phyloP scores from a whole-genome alignment of 2,329 filamentous ascomycete genomes.

The Nemania sp. region DNA sequence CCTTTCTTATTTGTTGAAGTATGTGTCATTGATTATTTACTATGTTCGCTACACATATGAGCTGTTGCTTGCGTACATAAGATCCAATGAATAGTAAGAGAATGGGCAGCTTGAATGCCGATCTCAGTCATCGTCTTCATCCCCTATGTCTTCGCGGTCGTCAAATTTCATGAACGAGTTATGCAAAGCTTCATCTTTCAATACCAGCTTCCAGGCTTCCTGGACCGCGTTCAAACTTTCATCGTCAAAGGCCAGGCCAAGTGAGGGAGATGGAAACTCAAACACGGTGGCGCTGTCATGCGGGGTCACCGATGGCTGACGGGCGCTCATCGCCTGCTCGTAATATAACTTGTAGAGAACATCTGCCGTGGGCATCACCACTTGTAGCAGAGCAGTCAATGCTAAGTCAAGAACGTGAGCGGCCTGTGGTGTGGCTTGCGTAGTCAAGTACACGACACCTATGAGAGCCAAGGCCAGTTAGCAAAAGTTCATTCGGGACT shows the following conservation, averaged over 20 bases:
- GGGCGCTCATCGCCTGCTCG: conserved; percentile 50
- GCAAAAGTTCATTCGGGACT: conserved; percentile 1
- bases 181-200: conserved; percentile 50
- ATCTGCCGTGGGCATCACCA: conserved; percentile 38
- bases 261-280: conserved; percentile 60
- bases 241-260: conserved; percentile 78
- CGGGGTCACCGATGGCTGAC: conserved; percentile 35
- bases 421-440: conserved; percentile 43
- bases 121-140: conserved; percentile 55
- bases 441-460: conserved; percentile 49
- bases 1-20: background rate
- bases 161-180: conserved; percentile 77
- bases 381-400: conserved; percentile 47
- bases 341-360: conserved; percentile 60
- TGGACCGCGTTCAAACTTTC: conserved; percentile 67
- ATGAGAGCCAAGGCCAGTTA: conserved; percentile 25
- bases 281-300: conserved; percentile 50
- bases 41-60: background rate
- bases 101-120: background rate
- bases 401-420: conserved; percentile 46
- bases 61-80: background rate
- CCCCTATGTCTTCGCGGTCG: conserved; percentile 67
- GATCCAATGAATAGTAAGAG: background rate
- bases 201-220: conserved; percentile 69
- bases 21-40: background rate